phyloP scores from a whole-genome alignment of 2,329 filamentous ascomycete genomes.

The Botrytis deweyae region DNA sequence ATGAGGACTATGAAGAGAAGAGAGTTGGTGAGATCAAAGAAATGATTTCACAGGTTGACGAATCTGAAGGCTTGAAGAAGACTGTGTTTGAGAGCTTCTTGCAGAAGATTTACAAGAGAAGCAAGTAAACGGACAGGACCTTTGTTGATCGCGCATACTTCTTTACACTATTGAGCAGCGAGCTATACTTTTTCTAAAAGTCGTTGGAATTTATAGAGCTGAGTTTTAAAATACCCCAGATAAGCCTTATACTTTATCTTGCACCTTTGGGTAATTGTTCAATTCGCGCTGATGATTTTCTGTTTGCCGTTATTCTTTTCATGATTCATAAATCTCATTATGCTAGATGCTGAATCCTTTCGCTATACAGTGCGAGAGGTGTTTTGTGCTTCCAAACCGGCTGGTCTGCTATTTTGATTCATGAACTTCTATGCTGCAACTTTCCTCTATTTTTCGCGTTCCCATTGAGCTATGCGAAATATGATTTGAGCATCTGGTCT shows the following conservation, averaged over 20 bases:
- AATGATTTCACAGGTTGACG: constrained; percentile 78
- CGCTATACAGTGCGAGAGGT: neutral
- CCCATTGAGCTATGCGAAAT: neutral
- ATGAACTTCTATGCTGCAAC: neutral
- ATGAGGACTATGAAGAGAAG: constrained; percentile 87
- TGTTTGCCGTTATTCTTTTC: neutral
- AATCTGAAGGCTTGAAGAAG: constrained; percentile 86
- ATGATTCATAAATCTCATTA: neutral
- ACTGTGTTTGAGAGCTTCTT: constrained; percentile 86
- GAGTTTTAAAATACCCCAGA: constrained; percentile 14
- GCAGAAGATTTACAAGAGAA: constrained; percentile 96
- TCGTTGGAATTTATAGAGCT: constrained; percentile 1
- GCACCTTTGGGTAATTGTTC: neutral
- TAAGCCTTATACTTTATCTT: neutral
- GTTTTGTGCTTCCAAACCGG: neutral
- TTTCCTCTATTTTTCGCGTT: neutral
- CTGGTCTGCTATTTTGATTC: neutral
- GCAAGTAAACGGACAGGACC: constrained; percentile 63
- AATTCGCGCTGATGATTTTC: neutral
- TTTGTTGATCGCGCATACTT: neutral
- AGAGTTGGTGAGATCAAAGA: constrained; percentile 72
- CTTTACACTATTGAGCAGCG: constrained; percentile 5
- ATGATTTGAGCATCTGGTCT: neutral
- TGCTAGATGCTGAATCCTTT: neutral
- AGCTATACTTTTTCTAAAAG: neutral